Percentiles rank a stretch among this genome's conserved stretches.
Evolutionary conservation across 306 rosid species (phyloP).

Genomic region (Vigna nakashimae): DNA sequence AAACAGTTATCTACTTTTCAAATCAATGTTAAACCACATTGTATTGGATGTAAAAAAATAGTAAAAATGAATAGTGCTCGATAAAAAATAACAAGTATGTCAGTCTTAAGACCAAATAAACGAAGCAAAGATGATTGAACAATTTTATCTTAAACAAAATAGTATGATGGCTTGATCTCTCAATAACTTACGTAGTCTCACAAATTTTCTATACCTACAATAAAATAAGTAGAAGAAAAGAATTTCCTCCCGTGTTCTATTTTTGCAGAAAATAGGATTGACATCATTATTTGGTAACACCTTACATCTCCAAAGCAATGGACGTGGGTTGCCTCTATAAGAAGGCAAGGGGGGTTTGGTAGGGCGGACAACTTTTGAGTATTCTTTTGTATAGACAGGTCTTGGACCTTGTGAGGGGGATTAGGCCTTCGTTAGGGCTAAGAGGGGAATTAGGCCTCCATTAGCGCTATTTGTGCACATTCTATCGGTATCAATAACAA

Average conservation of each 20-base stretch:
- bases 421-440: no score
- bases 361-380: no score
- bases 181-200: slow-evolving; percentile 15
- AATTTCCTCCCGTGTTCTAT: neutral
- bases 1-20: slow-evolving; percentile 28
- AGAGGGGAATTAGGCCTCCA: no score
- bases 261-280: slow-evolving; percentile 17
- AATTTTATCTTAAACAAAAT: slow-evolving; percentile 22
- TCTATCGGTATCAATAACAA: no score
- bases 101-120: slow-evolving; percentile 27
- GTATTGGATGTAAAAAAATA: slow-evolving; percentile 7
- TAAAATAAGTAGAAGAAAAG: slow-evolving; percentile 6
- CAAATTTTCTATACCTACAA: slow-evolving; percentile 6
- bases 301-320: neutral
- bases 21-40: slow-evolving; percentile 25
- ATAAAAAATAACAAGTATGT: slow-evolving; percentile 11
- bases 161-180: slow-evolving; percentile 6
- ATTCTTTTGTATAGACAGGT: no score
- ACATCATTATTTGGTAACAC: neutral
- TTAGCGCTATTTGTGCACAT: no score
- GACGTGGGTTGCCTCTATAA: neutral
- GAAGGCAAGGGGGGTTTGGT: no score
- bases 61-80: neutral
- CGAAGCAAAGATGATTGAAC: slow-evolving; percentile 26
- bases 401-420: no score